Percentiles rank a stretch among this genome's conserved stretches.
Evolutionary conservation across 768 basidiomycete genomes (phyloP).

Genomic region (Pholiota molesta): DNA sequence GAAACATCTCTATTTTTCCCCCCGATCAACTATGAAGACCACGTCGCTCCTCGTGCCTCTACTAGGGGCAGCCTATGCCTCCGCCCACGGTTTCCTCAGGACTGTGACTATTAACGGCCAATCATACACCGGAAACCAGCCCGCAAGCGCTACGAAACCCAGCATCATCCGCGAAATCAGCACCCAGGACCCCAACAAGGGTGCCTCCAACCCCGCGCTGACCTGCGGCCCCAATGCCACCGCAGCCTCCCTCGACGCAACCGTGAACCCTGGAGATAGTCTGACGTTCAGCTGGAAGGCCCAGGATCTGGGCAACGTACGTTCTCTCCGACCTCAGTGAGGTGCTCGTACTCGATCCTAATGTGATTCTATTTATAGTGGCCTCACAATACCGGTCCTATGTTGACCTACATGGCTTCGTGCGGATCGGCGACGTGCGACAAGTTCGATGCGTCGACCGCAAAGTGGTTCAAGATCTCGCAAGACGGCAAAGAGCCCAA

Average conservation of each 20-base stretch:
- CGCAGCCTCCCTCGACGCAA: slow-evolving; percentile 49
- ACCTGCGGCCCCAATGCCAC: slow-evolving; percentile 64
- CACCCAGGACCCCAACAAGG: slow-evolving; percentile 47
- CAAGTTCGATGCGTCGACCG: slow-evolving; percentile 57
- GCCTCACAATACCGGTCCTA: slow-evolving; percentile 64
- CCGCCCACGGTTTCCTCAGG: slow-evolving; percentile 48
- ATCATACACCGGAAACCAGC: slow-evolving; percentile 38
- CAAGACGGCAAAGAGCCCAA: slow-evolving; percentile 47
- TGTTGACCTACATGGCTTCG: slow-evolving; percentile 74
- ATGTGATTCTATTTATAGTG: slow-evolving; percentile 30
- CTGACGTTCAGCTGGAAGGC: slow-evolving; percentile 62
- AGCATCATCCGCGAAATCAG: slow-evolving; percentile 46
- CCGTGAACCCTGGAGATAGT: slow-evolving; percentile 61
- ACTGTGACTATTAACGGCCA: slow-evolving; percentile 43
- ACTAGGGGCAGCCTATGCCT: slow-evolving; percentile 37
- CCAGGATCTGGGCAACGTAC: slow-evolving; percentile 39
- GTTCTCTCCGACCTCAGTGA: slow-evolving; percentile 17
- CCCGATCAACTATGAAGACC: slow-evolving; percentile 7
- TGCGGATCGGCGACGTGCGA: slow-evolving; percentile 62
- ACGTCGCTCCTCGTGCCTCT: slow-evolving; percentile 32
- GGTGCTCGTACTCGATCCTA: not conserved
- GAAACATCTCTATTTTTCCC: not conserved
- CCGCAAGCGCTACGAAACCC: slow-evolving; percentile 17
- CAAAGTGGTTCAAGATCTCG: slow-evolving; percentile 78
- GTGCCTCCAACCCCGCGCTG: slow-evolving; percentile 54